Conservation (phyloP, 352 stramenopile species). For the Globisporangium polare region DNA sequence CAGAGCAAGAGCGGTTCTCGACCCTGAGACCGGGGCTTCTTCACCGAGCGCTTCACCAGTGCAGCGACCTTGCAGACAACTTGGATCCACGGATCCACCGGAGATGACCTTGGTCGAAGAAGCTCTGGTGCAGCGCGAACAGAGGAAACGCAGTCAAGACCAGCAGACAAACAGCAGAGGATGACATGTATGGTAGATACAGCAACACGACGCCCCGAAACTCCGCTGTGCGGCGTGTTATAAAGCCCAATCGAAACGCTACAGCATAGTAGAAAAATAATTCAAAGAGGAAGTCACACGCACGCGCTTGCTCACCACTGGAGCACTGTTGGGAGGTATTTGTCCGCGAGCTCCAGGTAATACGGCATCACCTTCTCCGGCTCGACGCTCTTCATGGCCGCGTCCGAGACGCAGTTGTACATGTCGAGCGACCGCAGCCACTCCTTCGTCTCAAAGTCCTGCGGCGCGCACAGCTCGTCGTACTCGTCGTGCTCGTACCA, state of each 20-base stretch:
- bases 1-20: not conserved
- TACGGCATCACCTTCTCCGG: slow-evolving; percentile 51
- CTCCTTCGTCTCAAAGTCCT: slow-evolving; percentile 62
- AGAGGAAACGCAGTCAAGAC: not conserved
- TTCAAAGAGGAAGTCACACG: not conserved
- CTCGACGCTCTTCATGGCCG: slow-evolving; percentile 29
- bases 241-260: not conserved
- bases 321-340: slow-evolving; percentile 64
- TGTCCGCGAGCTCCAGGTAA: slow-evolving; percentile 60
- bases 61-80: not conserved
- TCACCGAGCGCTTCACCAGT: not conserved
- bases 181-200: not conserved
- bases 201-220: no score
- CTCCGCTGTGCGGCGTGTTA: not conserved
- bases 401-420: slow-evolving; percentile 36
- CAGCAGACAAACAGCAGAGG: not conserved
- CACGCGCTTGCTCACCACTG: slow-evolving; percentile 55
- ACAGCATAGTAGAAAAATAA: slow-evolving; percentile 1
- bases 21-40: not conserved
- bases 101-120: slow-evolving; percentile 9
- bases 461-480: slow-evolving; percentile 32
- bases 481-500: slow-evolving; percentile 66
- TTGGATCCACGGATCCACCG: not conserved
- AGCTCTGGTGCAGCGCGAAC: not conserved
- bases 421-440: slow-evolving; percentile 48